phyloP scores from a whole-genome alignment of 2,329 filamentous ascomycete genomes.

The Keithomyces neogunnii region DNA sequence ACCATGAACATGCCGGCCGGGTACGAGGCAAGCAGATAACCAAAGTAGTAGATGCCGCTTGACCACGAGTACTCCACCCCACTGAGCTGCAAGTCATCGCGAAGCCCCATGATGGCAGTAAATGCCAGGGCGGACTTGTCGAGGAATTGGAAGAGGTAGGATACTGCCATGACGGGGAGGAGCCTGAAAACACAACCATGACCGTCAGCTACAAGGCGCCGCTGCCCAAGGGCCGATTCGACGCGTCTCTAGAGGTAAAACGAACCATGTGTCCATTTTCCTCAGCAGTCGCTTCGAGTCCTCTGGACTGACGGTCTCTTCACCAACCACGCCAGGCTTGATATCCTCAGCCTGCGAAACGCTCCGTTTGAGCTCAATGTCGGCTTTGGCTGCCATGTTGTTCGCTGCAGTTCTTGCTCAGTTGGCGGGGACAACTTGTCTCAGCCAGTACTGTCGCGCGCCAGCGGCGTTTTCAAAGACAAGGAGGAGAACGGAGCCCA shows the following conservation, averaged over 20 bases:
- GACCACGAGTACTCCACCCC: conserved; percentile 45
- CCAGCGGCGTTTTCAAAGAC: too few species aligned
- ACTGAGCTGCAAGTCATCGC: conserved; percentile 33
- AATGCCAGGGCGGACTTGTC: conserved; percentile 51
- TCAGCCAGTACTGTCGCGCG: too few species aligned
- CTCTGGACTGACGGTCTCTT: conserved; percentile 12
- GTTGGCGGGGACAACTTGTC: too few species aligned
- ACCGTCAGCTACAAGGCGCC: background rate
- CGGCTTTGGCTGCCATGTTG: background rate
- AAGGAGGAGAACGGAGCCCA: too few species aligned
- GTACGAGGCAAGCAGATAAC: conserved; percentile 31
- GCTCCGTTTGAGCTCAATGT: background rate
- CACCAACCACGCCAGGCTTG: background rate
- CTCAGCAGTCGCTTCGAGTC: conserved; percentile 45
- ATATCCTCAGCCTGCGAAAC: background rate
- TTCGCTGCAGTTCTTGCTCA: too few species aligned
- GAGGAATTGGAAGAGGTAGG: conserved; percentile 51
- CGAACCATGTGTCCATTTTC: conserved; percentile 49
- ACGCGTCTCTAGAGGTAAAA: conserved; percentile 26
- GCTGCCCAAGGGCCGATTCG: background rate
- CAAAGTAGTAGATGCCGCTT: conserved; percentile 41
- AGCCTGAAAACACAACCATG: conserved; percentile 24
- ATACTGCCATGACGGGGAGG: conserved; percentile 42
- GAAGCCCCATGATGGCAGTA: conserved; percentile 40
- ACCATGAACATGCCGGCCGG: conserved; percentile 17